Percentiles rank a stretch among this genome's conserved stretches.
phyloP scores from a whole-genome alignment of 139 green algal genomes.

The Microglena sp. region DNA sequence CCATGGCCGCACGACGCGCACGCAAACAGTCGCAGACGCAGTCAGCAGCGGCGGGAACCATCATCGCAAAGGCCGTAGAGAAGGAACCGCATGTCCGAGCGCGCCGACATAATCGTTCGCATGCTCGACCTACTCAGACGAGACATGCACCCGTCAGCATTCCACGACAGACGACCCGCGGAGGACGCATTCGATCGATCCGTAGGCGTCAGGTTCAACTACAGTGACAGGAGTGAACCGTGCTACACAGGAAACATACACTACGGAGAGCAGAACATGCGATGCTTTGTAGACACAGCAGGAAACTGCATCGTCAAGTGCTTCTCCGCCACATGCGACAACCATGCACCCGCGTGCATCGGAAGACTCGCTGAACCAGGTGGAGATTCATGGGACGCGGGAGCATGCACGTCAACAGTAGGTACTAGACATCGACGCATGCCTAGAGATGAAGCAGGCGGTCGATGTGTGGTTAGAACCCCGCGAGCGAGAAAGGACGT shows the following conservation, averaged over 20 bases:
- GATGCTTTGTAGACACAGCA: background rate
- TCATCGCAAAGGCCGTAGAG: background rate
- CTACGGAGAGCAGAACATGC: conserved; percentile 2
- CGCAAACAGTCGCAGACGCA: background rate
- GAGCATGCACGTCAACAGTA: background rate
- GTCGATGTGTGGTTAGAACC: background rate
- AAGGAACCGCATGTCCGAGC: background rate
- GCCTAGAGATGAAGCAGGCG: background rate
- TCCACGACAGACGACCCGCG: background rate
- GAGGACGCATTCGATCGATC: conserved; percentile 3
- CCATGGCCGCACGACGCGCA: background rate
- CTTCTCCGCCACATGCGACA: conserved; percentile 4
- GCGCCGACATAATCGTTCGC: background rate
- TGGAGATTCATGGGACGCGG: background rate
- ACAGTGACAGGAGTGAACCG: background rate
- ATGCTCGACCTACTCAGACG: conserved; percentile 1
- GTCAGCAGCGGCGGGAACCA: background rate
- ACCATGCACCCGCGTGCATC: background rate
- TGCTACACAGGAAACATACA: conserved; percentile 7
- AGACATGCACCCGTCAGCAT: background rate
- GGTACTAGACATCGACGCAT: conserved; percentile 4
- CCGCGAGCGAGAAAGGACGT: background rate
- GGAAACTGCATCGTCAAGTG: conserved; percentile 2
- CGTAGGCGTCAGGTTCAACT: conserved; percentile 1
- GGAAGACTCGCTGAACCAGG: background rate